These are phyloP conservation scores for Arabidopsis lyrata DNA, from an alignment of 441 rosid species.

Conservation along the genomic window DNA sequence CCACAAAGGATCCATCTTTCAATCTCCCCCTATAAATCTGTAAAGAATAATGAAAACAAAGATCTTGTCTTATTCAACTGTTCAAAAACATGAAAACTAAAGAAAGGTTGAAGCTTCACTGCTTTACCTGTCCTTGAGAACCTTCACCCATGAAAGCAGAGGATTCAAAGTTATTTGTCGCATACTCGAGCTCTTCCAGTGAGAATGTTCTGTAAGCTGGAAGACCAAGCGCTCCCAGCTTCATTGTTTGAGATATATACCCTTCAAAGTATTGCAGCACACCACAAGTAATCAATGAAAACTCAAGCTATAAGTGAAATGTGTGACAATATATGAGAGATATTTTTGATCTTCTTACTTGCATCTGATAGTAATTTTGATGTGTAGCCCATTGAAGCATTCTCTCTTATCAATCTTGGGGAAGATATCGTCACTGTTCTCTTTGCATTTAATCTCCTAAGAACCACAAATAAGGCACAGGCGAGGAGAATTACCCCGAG, in stretches of 20 bases:
- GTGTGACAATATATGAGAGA: constrained; percentile 14
- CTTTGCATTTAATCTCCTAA: constrained; percentile 50
- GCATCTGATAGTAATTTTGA: constrained; percentile 86
- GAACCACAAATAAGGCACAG: constrained; percentile 54
- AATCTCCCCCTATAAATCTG: constrained; percentile 89
- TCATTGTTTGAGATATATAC: constrained; percentile 89
- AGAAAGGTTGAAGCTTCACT: constrained; percentile 12
- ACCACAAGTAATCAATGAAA: constrained; percentile 11
- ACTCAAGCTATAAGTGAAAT: constrained; percentile 9
- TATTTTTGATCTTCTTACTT: constrained; percentile 56
- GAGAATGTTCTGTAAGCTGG: constrained; percentile 88
- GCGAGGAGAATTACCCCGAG: constrained; percentile 60
- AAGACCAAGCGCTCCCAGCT: constrained; percentile 85
- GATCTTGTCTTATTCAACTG: neutral
- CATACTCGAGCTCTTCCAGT: constrained; percentile 85
- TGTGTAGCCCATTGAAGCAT: constrained; percentile 79
- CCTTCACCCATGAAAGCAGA: constrained; percentile 95
- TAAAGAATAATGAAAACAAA: constrained; percentile 16
- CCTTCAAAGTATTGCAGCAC: constrained; percentile 51
- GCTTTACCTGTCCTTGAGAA: constrained; percentile 83
- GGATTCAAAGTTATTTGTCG: constrained; percentile 81
- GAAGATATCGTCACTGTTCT: constrained; percentile 47
- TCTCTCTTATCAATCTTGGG: constrained; percentile 69
- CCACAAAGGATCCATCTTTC: constrained; percentile 74
- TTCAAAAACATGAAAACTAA: constrained; percentile 6